Base-by-base conservation (phyloP, 2,329 filamentous ascomycete genomes). In the Aspergillus carbonarius region DNA sequence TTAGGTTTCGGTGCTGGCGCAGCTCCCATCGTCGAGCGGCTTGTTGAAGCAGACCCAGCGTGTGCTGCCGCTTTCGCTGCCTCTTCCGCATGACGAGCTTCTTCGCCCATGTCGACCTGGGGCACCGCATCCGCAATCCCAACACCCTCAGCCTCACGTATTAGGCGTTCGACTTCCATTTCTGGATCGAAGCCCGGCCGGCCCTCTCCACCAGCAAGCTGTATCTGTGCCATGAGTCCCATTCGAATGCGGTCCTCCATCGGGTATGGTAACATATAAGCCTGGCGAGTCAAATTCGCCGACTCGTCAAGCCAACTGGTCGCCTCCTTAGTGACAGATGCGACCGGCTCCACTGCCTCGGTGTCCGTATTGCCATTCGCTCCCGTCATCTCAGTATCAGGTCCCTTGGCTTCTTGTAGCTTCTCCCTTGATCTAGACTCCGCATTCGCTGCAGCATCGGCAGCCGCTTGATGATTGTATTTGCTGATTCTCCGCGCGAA, bases 61-160 rank as follows among this genome's bases (percentile, higher is more conserved):
- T 69, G 65, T 5, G 63, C 71, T 40, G 73, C 72, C 15, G 71
- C 71, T 55, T 66, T 72, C n/a, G 71, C 72, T 13, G 70, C 67
- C 60, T 76, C 71, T 17, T 62, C 68, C 4, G 66, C 64, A 56
- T 66, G 63, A 37, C 73, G 75, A 51, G 73, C 68, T 50, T 72
- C 74, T 48, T 74, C 74, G 5, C 69, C 77, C 64, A 57, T 48
- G n/a, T 44, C 49, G 1, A 56, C 63, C 34, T 67, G 78, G n/a
- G 79, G 81, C 2, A 68, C 63, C 9, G 66, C 61, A 67, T 74
- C 70, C 74, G 79, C 60, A 74, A 76, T 66, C 70, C 83, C 62
- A 72, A 83, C 60, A 70, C 89, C 67, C 81, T 83, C 52, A 79
- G 88, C 47, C 73, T 88, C 27, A 81, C 88, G 12, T 13, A 80